Conservation (phyloP, 2,329 filamentous ascomycete species). For the Botryosphaeria agaves region DNA sequence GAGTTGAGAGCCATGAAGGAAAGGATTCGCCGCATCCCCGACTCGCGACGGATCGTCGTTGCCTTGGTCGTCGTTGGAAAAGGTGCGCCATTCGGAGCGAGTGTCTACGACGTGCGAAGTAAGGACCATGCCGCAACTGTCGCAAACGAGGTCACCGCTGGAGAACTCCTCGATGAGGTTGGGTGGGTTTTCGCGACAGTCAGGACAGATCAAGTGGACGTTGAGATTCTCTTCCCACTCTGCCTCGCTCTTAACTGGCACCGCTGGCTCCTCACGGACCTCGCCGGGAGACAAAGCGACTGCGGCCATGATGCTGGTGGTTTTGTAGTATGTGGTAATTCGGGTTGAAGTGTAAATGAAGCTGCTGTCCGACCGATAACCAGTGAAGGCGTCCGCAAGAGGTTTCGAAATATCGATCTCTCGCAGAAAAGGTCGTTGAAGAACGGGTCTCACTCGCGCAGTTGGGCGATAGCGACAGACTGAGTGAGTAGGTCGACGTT, state of each 20-base stretch:
- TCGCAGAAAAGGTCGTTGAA: slow-evolving; percentile 21
- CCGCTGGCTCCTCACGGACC: slow-evolving; percentile 19
- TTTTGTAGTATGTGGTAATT: too few relatives aligned
- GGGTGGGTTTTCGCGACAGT: slow-evolving; percentile 84
- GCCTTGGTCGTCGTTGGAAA: slow-evolving; percentile 93
- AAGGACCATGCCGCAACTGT: slow-evolving; percentile 78
- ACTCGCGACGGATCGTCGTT: slow-evolving; percentile 97
- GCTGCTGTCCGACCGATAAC: slow-evolving; percentile 25
- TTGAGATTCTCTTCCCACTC: slow-evolving; percentile 73
- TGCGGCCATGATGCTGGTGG: too few relatives aligned
- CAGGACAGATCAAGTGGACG: slow-evolving; percentile 68
- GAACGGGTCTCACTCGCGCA: too few relatives aligned
- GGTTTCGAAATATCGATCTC: slow-evolving; percentile 10
- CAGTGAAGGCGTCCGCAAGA: slow-evolving; percentile 46
- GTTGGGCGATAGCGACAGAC: too few relatives aligned
- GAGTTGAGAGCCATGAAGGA: slow-evolving; percentile 79
- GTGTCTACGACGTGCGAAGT: slow-evolving; percentile 87
- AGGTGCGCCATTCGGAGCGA: slow-evolving; percentile 95
- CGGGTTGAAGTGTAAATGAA: slow-evolving; percentile 12
- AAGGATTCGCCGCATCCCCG: slow-evolving; percentile 77
- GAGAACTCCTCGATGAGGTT: slow-evolving; percentile 88
- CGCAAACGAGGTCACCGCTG: slow-evolving; percentile 82
- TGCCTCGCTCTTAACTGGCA: slow-evolving; percentile 17
- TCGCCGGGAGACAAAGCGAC: slow-evolving; percentile 29
- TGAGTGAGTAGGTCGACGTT: too few relatives aligned